Evolutionary conservation across 805 yeast genomes (phyloP), one percentile per base, ranked within the genome.

Genomic region (Priceomyces melissophilus): DNA sequence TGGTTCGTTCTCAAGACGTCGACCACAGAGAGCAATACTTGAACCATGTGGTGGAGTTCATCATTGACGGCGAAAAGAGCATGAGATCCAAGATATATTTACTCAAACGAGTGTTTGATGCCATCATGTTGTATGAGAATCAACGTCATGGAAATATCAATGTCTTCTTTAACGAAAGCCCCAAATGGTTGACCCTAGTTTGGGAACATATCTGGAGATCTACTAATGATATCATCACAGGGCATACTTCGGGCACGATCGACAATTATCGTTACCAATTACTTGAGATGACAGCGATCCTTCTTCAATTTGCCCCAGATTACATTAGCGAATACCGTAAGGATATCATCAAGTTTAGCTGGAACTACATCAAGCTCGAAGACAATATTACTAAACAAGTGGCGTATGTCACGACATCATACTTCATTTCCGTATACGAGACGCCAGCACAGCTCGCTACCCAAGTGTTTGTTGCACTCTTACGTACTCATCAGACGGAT

Each of bases 361-460:
- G 99, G 99, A 86, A 87, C 50, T 86, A 82, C 53, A 83, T 93
- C 55, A 87, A 87, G 50, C 67, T 90, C 26, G 97, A 90, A 47
- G 99, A 93, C 57, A 76, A 82, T 38, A 77, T 89, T 38, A 79
- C 95, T 17, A 93, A 93, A 56, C 96, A 90, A 52, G 87, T 93
- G 3, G 97, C 98, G 0, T 90, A 91, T 57, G 87, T 89, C 26
- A 80, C 90, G 0, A 89, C 95, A 2, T 78, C 96, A 0, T 80
- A 81, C 57, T 93, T 91, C 60, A 89, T 93, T 44, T 77, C 88
- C 0, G 84, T 84, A 1, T 93, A 81, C 55, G 97, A 89, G 34
- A 88, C 96, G 0, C 95, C 96, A 6, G 75, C 86, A 0, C 85
- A 87, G 53, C 78, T 95, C 38, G 95, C 91, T 3, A 84, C 91